These are phyloP conservation scores for Eucalyptus pumila DNA, from an alignment of 345 rosid species.

Conservation along the genomic window DNA sequence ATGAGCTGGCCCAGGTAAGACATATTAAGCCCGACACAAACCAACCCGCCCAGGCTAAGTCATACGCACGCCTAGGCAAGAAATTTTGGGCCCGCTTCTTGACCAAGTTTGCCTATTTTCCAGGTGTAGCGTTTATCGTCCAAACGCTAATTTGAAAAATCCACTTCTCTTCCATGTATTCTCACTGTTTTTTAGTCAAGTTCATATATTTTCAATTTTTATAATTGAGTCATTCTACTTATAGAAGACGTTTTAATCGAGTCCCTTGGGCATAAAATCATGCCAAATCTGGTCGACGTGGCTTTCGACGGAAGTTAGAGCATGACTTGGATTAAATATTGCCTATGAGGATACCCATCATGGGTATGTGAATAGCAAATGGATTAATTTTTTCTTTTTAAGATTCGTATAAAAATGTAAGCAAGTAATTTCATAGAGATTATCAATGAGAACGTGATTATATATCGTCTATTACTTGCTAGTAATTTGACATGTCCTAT, in stretches of 20 bases:
- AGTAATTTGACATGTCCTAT: background rate
- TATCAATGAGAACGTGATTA: too few species aligned
- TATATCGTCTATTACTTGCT: background rate
- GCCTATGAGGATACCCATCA: fast-evolving
- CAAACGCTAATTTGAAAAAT: background rate
- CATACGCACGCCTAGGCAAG: background rate
- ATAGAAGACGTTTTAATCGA: background rate
- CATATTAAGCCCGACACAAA: background rate
- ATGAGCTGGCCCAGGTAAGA: background rate
- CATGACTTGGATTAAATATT: background rate
- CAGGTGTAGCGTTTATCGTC: background rate
- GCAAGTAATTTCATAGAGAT: background rate
- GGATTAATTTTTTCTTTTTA: background rate
- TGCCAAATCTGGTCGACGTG: background rate
- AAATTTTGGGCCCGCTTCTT: background rate
- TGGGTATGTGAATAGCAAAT: background rate
- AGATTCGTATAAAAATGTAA: background rate
- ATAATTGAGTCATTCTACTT: background rate
- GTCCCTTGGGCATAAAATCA: background rate
- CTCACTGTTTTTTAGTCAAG: background rate
- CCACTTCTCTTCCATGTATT: fast-evolving
- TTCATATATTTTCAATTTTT: background rate
- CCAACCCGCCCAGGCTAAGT: background rate
- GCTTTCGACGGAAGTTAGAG: background rate
- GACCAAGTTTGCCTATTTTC: background rate